Evolutionary conservation across 73 alveolate species (phyloP), one percentile per base, ranked within the genome.

Genomic region (Breviolum minutum): DNA sequence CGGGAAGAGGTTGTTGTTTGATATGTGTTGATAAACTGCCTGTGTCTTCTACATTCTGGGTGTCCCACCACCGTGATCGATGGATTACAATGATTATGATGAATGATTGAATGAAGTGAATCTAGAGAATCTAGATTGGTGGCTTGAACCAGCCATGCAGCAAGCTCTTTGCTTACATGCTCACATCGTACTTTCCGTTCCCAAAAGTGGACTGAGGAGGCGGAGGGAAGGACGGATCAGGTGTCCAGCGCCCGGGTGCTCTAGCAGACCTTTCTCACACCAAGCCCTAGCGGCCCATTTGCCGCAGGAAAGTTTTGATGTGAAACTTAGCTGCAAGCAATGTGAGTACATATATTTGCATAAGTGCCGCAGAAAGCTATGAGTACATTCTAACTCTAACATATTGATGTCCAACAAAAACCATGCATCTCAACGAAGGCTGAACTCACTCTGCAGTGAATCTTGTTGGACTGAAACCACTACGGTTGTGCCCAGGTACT

Each of bases 201-300:
- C 54, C 54, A 40, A 40, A 40, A 40, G 5, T 40, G 54, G 54
- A 40, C 54, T 48, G 61, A 82, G 91, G 91, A 82, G 91, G 54
- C 69, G 74, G 73, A 48, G 91, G 22, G 74, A 19, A 82, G 91
- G 91, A 6, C 91, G 91, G 5, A 60, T 82, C 22, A 48, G 6
- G 73, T 82, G 91, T 60, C 91, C 91, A 8, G 91, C 73, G 60
- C 40, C 30, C 7, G 69, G 74, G 24, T 82, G 91, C 60, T 60
- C 69, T 48, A 60, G 91, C 91, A 8, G 12, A 22, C 91, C 91
- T 14, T 82, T 60, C 73, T 82, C 91, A 82, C 91, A 82, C 73
- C 91, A 82, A 61, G 73, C 14, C 19, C 91, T 82, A 26, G 91
- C 91, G 24, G 91, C 74, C 13, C 91, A 82, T 61, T 60, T 82